Conservation (phyloP, 1,139 yeast genomes). For the Lodderomyces metapsilosis region DNA sequence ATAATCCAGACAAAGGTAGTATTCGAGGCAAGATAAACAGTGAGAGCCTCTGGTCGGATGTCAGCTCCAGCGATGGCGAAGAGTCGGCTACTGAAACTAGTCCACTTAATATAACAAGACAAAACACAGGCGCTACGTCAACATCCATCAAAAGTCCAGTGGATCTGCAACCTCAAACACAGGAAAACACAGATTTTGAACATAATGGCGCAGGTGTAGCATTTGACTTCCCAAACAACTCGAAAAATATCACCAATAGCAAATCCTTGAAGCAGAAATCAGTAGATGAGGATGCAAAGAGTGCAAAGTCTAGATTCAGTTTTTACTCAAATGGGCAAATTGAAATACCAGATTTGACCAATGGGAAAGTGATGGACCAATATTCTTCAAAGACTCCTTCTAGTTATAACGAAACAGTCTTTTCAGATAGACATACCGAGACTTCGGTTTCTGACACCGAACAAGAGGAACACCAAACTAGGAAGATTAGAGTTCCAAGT, state of each 20-base stretch:
- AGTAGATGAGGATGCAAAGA: conserved; percentile 11
- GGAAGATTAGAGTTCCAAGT: conserved; percentile 37
- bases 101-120: conserved; percentile 12
- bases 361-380: conserved; percentile 20
- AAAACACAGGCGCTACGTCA: neutral
- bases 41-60: conserved; percentile 11
- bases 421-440: conserved; percentile 28
- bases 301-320: conserved; percentile 23
- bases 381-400: conserved; percentile 23
- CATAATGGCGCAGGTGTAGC: neutral
- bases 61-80: conserved; percentile 6
- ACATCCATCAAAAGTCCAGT: neutral
- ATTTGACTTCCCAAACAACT: conserved; percentile 41
- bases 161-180: neutral
- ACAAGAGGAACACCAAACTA: conserved; percentile 18
- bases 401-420: conserved; percentile 29
- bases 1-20: too few species aligned
- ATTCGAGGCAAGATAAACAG: neutral
- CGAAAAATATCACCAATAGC: conserved; percentile 34
- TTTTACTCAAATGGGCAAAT: conserved; percentile 38
- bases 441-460: conserved; percentile 18
- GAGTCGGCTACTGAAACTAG: conserved; percentile 7
- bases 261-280: conserved; percentile 17
- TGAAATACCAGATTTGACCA: conserved; percentile 42
- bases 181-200: neutral